phyloP scores from a whole-genome alignment of 2,329 filamentous ascomycete genomes.

The Ascocoryne sarcoides region DNA sequence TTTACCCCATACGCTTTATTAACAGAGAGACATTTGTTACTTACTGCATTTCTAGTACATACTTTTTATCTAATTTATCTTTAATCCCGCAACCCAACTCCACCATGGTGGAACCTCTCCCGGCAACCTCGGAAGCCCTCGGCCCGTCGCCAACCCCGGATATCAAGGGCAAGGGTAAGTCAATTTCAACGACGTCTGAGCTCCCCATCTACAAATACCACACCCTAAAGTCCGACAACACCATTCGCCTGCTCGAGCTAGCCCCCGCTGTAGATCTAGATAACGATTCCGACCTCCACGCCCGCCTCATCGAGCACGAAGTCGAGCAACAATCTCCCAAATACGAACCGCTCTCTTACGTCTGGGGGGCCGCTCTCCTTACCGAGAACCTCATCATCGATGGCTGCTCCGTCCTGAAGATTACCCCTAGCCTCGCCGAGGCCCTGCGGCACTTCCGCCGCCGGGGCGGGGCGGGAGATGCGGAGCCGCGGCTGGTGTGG shows the following conservation, averaged over 20 bases:
- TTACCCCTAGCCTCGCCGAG: background rate
- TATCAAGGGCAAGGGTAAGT: background rate
- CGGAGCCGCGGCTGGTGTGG: background rate
- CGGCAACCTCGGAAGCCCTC: too few species aligned
- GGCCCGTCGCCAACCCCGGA: too few species aligned
- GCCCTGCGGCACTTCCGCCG: background rate
- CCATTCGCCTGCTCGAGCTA: background rate
- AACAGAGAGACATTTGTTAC: too few species aligned
- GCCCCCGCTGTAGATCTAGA: background rate
- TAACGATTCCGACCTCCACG: too few species aligned
- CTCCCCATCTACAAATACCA: background rate
- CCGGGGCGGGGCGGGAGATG: too few species aligned
- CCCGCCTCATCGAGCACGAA: background rate
- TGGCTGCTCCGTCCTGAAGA: background rate
- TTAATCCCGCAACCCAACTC: too few species aligned
- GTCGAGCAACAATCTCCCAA: background rate
- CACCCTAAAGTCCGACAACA: background rate
- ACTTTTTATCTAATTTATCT: too few species aligned
- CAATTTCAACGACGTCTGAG: background rate
- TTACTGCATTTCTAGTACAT: too few species aligned
- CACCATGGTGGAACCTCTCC: too few species aligned
- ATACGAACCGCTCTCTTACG: slow-evolving; percentile 1
- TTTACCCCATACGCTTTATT: too few species aligned
- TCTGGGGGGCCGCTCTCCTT: background rate
- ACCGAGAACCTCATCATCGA: background rate